These are phyloP conservation scores for Pharnaceum exiguum DNA, from an alignment of 148 eudicot genomes.

Conservation along the genomic window DNA sequence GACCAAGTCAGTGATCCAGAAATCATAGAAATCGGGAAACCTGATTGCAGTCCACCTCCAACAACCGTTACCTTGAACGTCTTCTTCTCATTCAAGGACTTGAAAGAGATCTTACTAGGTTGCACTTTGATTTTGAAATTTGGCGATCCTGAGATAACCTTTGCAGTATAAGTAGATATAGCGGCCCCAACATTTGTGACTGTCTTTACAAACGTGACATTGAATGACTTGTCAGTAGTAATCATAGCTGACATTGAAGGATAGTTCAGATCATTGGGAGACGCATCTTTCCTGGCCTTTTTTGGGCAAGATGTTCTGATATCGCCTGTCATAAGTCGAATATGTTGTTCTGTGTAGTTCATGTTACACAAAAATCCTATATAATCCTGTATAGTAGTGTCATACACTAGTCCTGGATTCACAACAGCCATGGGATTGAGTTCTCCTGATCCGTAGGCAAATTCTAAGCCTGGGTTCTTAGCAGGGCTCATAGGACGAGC, in stretches of 20 bases:
- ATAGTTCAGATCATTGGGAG: slow-evolving; percentile 43
- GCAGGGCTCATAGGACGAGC: slow-evolving; percentile 26
- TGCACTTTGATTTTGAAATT: slow-evolving; percentile 20
- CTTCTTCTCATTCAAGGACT: slow-evolving; percentile 29
- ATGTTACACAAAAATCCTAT: slow-evolving; percentile 22
- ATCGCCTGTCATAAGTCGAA: slow-evolving; percentile 4
- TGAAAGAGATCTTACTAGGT: slow-evolving; percentile 33
- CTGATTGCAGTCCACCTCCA: neutral
- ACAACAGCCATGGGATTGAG: slow-evolving; percentile 31
- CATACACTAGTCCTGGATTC: slow-evolving; percentile 43
- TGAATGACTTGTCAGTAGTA: neutral
- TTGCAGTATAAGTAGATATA: slow-evolving; percentile 40
- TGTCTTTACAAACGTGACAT: slow-evolving; percentile 27
- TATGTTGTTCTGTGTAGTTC: neutral
- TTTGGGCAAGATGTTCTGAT: slow-evolving; percentile 10
- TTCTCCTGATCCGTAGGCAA: slow-evolving; percentile 48
- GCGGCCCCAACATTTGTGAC: slow-evolving; percentile 51
- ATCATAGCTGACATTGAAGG: slow-evolving; percentile 40
- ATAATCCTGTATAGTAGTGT: slow-evolving; percentile 25
- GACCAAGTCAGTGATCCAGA: slow-evolving; percentile 43
- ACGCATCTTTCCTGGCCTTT: neutral
- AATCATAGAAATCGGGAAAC: neutral
- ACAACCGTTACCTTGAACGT: slow-evolving; percentile 29
- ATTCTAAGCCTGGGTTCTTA: slow-evolving; percentile 25
- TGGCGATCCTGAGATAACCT: neutral